phyloP scores from a whole-genome alignment of 441 rosid species.

The Brassica balearica region DNA sequence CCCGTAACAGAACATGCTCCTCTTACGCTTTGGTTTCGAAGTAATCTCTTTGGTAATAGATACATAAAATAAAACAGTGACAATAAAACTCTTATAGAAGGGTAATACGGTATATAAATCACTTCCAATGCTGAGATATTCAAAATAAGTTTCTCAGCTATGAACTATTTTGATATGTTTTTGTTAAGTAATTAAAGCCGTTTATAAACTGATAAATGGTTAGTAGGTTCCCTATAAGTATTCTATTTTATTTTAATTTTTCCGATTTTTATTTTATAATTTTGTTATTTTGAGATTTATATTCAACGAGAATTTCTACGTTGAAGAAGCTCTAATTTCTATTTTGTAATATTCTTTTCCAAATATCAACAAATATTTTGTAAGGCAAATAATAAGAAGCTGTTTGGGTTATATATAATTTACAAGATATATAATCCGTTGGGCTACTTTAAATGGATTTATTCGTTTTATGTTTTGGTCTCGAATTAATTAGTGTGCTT shows the following conservation, averaged over 20 bases:
- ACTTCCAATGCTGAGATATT: background rate
- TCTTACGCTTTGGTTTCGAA: slow-evolving; percentile 17
- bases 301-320: background rate
- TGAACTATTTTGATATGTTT: background rate
- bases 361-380: slow-evolving; percentile 1
- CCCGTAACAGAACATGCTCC: background rate
- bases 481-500: slow-evolving; percentile 5
- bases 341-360: slow-evolving; percentile 27
- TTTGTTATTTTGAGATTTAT: background rate
- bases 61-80: slow-evolving; percentile 17
- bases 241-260: too few species aligned
- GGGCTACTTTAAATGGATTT: slow-evolving; percentile 3
- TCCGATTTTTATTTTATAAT: too few species aligned
- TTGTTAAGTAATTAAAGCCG: background rate
- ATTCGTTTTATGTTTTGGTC: background rate
- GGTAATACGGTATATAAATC: background rate
- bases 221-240: too few species aligned
- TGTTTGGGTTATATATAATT: slow-evolving; percentile 1
- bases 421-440: background rate
- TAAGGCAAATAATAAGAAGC: slow-evolving; percentile 19
- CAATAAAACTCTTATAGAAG: background rate
- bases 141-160: background rate
- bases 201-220: background rate
- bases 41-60: slow-evolving; percentile 18
- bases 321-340: slow-evolving; percentile 4